Conservation (phyloP, 345 rosid species). For the Brassica cretica region DNA sequence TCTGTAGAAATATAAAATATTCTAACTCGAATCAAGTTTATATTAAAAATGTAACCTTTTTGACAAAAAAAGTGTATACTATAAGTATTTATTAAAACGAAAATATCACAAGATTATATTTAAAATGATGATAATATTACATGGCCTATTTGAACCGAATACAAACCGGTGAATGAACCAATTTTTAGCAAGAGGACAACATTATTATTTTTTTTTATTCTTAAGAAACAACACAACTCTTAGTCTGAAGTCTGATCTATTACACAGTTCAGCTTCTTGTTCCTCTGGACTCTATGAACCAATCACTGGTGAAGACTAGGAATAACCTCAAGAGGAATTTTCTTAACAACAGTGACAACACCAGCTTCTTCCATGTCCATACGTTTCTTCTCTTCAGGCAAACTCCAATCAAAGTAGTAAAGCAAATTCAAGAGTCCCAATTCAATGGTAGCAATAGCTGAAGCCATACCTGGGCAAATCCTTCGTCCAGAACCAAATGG, state of each 20-base stretch:
- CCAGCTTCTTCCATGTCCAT: neutral
- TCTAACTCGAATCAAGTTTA: too few species aligned
- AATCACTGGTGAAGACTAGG: neutral
- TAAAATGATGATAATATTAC: conserved; percentile 38
- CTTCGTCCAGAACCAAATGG: neutral
- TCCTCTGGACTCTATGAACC: neutral
- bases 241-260: neutral
- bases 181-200: neutral
- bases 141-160: conserved; percentile 59
- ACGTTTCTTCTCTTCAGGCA: neutral
- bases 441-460: neutral
- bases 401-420: neutral
- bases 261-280: neutral
- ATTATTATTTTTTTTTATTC: neutral
- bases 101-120: neutral
- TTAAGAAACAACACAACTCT: neutral
- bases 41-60: too few species aligned
- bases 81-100: too few species aligned
- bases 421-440: neutral
- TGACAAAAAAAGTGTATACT: too few species aligned
- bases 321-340: neutral
- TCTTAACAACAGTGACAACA: neutral
- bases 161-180: neutral
- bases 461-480: neutral
- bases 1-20: too few species aligned